A percentile compares a stretch with the other conserved stretches of the same genome.
Conservation (phyloP, 495 filamentous ascomycete species). For the Acidiella bohemica region DNA sequence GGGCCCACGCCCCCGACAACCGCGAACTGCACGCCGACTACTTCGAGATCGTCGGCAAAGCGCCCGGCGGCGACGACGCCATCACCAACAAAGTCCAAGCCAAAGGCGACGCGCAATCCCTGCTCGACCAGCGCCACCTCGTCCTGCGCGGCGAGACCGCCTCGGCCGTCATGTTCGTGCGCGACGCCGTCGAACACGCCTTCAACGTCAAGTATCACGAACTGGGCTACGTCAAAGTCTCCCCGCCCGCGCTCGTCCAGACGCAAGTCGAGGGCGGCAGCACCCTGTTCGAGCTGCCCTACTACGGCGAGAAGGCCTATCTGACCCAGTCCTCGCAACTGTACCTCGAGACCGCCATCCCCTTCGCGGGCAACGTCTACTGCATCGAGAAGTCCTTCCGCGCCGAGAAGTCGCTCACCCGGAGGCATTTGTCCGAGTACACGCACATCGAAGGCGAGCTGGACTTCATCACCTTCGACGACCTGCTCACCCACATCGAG, state of each 20-base stretch:
- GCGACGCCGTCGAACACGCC: conserved; percentile 67
- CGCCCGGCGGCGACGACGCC: conserved; percentile 79
- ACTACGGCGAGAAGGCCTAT: conserved; percentile 88
- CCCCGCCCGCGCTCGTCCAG: conserved; percentile 93
- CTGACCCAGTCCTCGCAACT: conserved; percentile 96
- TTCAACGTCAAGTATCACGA: conserved; percentile 75
- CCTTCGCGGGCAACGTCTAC: conserved; percentile 84
- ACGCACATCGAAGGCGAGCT: conserved; percentile 95
- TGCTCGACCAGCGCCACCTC: conserved; percentile 81
- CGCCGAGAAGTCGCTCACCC: conserved; percentile 87
- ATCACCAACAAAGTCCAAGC: conserved; percentile 81
- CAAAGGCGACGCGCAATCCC: conserved; percentile 66
- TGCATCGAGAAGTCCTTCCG: conserved; percentile 98
- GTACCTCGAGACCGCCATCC: conserved; percentile 91
- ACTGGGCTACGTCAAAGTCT: conserved; percentile 68
- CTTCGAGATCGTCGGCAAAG: conserved; percentile 66
- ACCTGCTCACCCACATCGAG: conserved; percentile 85
- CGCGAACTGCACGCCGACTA: conserved; percentile 93
- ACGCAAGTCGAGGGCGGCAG: conserved; percentile 94
- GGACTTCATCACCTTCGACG: conserved; percentile 88
- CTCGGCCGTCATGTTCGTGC: conserved; percentile 82
- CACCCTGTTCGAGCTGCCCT: conserved; percentile 86
- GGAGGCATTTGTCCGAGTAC: conserved; percentile 90
- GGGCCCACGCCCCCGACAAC: conserved; percentile 66
- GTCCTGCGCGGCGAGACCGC: conserved; percentile 80